phyloP scores from a whole-genome alignment of 2,329 filamentous ascomycete species.

The Venturia effusa region DNA sequence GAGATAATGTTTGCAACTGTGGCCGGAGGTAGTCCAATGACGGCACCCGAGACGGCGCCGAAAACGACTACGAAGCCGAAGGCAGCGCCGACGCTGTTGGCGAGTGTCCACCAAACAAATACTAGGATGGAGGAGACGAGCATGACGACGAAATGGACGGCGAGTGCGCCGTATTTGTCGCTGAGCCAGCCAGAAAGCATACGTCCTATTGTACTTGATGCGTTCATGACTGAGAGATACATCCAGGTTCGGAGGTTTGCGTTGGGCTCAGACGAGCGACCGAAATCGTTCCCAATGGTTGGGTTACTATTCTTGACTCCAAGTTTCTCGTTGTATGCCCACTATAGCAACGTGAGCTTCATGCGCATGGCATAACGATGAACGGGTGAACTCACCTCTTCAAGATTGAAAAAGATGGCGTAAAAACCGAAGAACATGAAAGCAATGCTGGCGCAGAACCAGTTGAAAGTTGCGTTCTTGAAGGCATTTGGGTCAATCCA shows the following conservation, averaged over 20 bases:
- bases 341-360: slow-evolving; percentile 19
- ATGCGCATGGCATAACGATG: neutral
- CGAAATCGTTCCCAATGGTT: slow-evolving; percentile 10
- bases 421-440: slow-evolving; percentile 43
- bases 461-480: slow-evolving; percentile 30
- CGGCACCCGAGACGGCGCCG: slow-evolving; percentile 36
- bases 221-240: slow-evolving; percentile 41
- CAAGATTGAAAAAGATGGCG: slow-evolving; percentile 41
- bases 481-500: slow-evolving; percentile 37
- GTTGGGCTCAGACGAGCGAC: slow-evolving; percentile 8
- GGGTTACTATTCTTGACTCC: slow-evolving; percentile 24
- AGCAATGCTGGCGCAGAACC: slow-evolving; percentile 33
- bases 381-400: slow-evolving; percentile 28
- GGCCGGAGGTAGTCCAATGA: slow-evolving; percentile 40
- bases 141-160: slow-evolving; percentile 34
- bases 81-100: slow-evolving; percentile 26
- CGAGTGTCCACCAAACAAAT: slow-evolving; percentile 33
- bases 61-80: slow-evolving; percentile 39
- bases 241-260: slow-evolving; percentile 34
- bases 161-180: slow-evolving; percentile 34
- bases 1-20: slow-evolving; percentile 30
- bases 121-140: slow-evolving; percentile 31
- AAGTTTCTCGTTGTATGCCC: slow-evolving; percentile 34
- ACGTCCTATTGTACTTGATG: slow-evolving; percentile 35
- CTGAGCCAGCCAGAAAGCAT: slow-evolving; percentile 34